Evolutionary conservation across 2,329 filamentous ascomycete genomes (phyloP).

Genomic region (Ophiocordyceps polyrhachis-furcata): DNA sequence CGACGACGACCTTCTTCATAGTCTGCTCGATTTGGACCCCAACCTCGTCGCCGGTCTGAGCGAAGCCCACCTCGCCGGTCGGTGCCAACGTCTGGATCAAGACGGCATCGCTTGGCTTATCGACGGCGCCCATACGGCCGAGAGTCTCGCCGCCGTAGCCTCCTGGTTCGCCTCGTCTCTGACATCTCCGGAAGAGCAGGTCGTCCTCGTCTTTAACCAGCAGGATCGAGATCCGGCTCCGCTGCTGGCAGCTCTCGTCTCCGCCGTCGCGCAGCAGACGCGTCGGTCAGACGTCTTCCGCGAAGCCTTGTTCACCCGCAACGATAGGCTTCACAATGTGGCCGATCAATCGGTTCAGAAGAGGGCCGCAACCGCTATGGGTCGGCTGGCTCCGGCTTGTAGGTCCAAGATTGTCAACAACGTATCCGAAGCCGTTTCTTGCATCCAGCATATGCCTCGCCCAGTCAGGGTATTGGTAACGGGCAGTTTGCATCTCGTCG

Average conservation of each 20-base stretch:
- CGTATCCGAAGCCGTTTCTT: constrained; percentile 49
- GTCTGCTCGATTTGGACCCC: constrained; percentile 9
- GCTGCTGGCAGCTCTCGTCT: constrained; percentile 44
- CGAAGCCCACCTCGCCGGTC: constrained; percentile 49
- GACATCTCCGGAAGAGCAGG: constrained; percentile 7
- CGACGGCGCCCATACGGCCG: constrained; percentile 74
- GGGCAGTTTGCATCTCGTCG: constrained; percentile 70
- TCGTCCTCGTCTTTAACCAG: constrained; percentile 75
- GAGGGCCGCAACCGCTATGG: constrained; percentile 43
- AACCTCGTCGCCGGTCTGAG: constrained; percentile 47
- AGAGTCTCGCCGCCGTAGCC: constrained; percentile 60
- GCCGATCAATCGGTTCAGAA: constrained; percentile 43
- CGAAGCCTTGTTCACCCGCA: constrained; percentile 66
- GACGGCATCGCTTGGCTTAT: constrained; percentile 52
- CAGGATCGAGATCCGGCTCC: constrained; percentile 60
- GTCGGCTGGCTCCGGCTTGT: constrained; percentile 27
- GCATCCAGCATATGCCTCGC: background rate
- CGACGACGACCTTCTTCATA: constrained; percentile 3
- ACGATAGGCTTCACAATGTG: constrained; percentile 28
- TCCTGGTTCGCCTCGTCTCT: constrained; percentile 51
- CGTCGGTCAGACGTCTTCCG: constrained; percentile 34
- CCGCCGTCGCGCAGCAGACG: constrained; percentile 25
- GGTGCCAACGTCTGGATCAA: constrained; percentile 49
- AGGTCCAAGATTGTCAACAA: constrained; percentile 39
- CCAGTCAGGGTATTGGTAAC: constrained; percentile 46